Evolutionary conservation across 2,329 filamentous ascomycete genomes (phyloP), one percentile per base, ranked within the genome.

Genomic region (Xylaria sp.): DNA sequence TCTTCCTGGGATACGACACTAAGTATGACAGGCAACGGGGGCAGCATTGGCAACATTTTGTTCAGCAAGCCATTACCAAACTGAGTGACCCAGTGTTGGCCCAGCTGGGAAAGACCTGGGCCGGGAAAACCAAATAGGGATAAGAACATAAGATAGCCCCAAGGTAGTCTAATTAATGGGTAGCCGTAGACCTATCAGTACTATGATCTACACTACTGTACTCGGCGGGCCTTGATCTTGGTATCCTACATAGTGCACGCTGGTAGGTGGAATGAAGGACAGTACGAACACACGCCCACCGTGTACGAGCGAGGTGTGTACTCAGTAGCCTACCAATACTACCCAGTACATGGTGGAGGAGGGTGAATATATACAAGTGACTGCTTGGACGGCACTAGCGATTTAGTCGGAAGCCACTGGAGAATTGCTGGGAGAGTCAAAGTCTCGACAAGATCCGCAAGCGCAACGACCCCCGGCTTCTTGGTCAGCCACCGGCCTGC

Each of bases 401-500:
- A 44, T 40, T 21, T 58, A 58, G 55, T 58, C 37, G 55, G 37
- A 37, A 58, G 63, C 63, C 63, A 66, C 61, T 68, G 60, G 66
- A 57, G 66, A 68, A 53, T 57, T 44, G 35, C 55, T 58, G 55
- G 55, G 55, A 47, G 54, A 27, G 3, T 27, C 35, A 42, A 51
- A 55, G 61, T 40, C 48, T 48, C 40, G 51, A 51, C 48, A 12
- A 60, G 55, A 57, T 67, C 60, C 65, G 63, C 60, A 63, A 40
- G 54, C 60, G 47, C 42, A 54, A 55, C 65, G 8, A 60, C n/a
- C n/a, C n/a, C n/a, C n/a, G n/a, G n/a, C n/a, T n/a, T 13, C 12
- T 42, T 10, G 60, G 60, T 68, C 60, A 68, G 65, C 65, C 65
- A 64, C 65, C 40, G n/a, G n/a, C n/a, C n/a, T n/a, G n/a, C n/a